Evolutionary conservation across 768 basidiomycete genomes (phyloP).

Genomic region (Pleurotus pulmonarius): DNA sequence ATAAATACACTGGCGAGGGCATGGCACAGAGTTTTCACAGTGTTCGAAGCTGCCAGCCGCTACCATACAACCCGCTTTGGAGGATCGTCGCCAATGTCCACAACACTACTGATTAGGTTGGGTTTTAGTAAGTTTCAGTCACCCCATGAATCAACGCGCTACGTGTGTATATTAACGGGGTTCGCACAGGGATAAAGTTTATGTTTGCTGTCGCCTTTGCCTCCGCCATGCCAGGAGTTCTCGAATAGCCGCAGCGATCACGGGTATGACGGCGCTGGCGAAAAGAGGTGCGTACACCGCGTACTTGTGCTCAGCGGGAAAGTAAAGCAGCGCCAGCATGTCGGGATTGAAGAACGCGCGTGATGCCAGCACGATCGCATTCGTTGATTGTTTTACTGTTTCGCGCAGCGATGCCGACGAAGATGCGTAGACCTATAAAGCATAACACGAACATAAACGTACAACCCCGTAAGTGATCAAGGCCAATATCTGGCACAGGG

Average conservation of each 20-base stretch:
- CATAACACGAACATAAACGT: not conserved
- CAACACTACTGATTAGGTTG: too few relatives aligned
- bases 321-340: slow-evolving; percentile 94
- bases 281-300: slow-evolving; percentile 96
- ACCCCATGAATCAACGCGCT: too few relatives aligned
- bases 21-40: too few relatives aligned
- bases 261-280: slow-evolving; percentile 82
- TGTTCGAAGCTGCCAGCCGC: too few relatives aligned
- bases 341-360: slow-evolving; percentile 95
- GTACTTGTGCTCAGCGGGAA: slow-evolving; percentile 96
- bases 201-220: slow-evolving; percentile 21
- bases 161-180: too few relatives aligned
- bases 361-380: slow-evolving; percentile 64
- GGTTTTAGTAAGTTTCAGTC: too few relatives aligned
- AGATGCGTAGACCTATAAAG: slow-evolving; percentile 33
- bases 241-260: slow-evolving; percentile 69
- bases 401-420: slow-evolving; percentile 34
- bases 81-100: too few relatives aligned
- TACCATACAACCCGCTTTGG: too few relatives aligned
- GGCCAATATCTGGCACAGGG: not conserved
- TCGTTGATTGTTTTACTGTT: slow-evolving; percentile 56
- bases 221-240: slow-evolving; percentile 67
- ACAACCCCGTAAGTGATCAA: not conserved
- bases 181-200: too few relatives aligned
- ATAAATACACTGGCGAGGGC: not conserved